These are phyloP conservation scores for Tylopilus felleus DNA, from an alignment of 768 basidiomycete genomes.

Conservation along the genomic window DNA sequence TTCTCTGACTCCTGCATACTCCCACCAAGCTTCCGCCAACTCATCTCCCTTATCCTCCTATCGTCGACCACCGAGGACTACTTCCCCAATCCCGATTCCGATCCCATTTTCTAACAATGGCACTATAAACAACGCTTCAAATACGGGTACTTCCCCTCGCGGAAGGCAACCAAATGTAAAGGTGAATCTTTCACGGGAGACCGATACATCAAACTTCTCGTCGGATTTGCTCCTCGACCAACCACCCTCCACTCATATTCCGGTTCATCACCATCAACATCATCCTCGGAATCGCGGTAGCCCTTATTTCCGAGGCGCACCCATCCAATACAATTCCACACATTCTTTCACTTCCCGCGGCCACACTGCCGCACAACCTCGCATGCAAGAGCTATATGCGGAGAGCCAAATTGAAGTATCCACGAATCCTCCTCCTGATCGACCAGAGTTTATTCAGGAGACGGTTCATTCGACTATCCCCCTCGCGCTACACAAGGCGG, in stretches of 20 bases:
- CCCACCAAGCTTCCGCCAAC: slow-evolving; percentile 35
- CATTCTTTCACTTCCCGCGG: slow-evolving; percentile 38
- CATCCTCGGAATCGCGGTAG: slow-evolving; percentile 31
- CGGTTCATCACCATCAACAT: slow-evolving; percentile 30
- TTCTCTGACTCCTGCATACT: slow-evolving; percentile 42
- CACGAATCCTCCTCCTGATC: slow-evolving; percentile 23
- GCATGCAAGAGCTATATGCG: slow-evolving; percentile 47
- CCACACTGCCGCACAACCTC: slow-evolving; percentile 35
- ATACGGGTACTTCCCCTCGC: slow-evolving; percentile 35
- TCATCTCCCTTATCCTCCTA: slow-evolving; percentile 40
- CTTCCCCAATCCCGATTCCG: slow-evolving; percentile 51
- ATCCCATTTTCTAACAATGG: slow-evolving; percentile 37
- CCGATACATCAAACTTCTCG: slow-evolving; percentile 33
- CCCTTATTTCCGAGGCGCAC: slow-evolving; percentile 35
- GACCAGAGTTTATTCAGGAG: slow-evolving; percentile 48
- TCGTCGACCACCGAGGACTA: slow-evolving; percentile 40
- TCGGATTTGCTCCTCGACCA: slow-evolving; percentile 40
- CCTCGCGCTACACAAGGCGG: slow-evolving; percentile 42
- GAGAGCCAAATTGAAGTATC: slow-evolving; percentile 32
- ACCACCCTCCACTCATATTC: slow-evolving; percentile 44
- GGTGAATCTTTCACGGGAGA: slow-evolving; percentile 21
- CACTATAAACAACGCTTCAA: slow-evolving; percentile 34
- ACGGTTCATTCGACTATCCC: slow-evolving; percentile 64
- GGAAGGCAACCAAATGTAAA: slow-evolving; percentile 33
- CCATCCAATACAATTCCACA: slow-evolving; percentile 41